Percentiles rank a stretch among this genome's conserved stretches.
phyloP scores from a whole-genome alignment of 164 flowering plant genomes.

The Aristolochia californica region DNA sequence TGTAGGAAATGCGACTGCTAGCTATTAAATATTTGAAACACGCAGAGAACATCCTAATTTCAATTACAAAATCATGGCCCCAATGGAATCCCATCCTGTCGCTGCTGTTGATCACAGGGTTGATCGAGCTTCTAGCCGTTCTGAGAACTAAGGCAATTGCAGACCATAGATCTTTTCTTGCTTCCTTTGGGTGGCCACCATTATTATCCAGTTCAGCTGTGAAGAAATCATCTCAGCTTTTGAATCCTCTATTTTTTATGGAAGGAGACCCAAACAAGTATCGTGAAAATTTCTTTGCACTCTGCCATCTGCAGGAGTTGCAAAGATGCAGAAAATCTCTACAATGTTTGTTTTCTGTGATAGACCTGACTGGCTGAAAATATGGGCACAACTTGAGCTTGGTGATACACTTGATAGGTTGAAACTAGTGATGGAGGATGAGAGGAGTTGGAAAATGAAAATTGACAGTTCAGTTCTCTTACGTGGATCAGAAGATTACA shows the following conservation, averaged over 20 bases:
- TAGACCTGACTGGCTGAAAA: conserved; percentile 91
- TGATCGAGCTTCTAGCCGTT: conserved; percentile 77
- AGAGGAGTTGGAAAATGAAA: conserved; percentile 57
- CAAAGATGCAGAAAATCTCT: conserved; percentile 67
- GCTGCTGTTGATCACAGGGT: conserved; percentile 92
- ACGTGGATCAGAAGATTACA: conserved; percentile 45
- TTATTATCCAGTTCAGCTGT: conserved; percentile 46
- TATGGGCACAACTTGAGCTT: conserved; percentile 86
- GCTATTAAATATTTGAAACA: conserved; percentile 56
- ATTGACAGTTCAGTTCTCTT: conserved; percentile 28
- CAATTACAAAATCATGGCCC: conserved; percentile 51
- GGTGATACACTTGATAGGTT: conserved; percentile 46
- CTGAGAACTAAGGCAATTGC: conserved; percentile 92
- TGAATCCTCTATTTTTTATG: conserved; percentile 75
- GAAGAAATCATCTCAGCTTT: conserved; percentile 28
- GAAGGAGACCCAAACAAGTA: conserved; percentile 71
- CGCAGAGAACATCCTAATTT: conserved; percentile 52
- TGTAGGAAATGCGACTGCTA: conserved; percentile 47
- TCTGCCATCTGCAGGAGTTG: conserved; percentile 75
- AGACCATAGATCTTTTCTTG: conserved; percentile 72
- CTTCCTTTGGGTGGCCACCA: conserved; percentile 97
- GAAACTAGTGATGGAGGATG: conserved; percentile 52
- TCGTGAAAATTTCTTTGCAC: conserved; percentile 69
- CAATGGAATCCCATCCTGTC: conserved; percentile 67
- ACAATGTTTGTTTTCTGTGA: conserved; percentile 73